Percentiles rank a stretch among this genome's conserved stretches.
phyloP scores from a whole-genome alignment of 2,329 filamentous ascomycete genomes.

The Microdochium paspali region DNA sequence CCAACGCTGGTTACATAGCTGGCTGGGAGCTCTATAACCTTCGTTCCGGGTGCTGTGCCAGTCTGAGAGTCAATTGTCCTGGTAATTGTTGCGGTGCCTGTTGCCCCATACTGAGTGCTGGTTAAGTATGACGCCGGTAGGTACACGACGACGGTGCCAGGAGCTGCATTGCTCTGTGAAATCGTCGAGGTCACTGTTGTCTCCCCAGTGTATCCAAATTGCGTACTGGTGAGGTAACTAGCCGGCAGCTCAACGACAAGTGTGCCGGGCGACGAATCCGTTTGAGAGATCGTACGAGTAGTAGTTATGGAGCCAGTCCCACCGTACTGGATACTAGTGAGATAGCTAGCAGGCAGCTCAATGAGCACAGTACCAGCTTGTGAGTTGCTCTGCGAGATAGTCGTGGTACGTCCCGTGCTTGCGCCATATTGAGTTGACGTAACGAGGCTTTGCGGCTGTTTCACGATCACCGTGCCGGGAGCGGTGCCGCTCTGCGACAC shows the following conservation, averaged over 20 bases:
- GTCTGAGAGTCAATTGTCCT: neutral
- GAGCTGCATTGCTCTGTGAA: neutral
- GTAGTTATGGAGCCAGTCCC: neutral
- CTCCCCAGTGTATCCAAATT: neutral
- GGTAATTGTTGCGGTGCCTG: neutral
- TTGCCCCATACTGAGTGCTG: neutral
- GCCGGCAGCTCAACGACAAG: neutral
- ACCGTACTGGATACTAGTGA: neutral
- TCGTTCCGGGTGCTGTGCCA: neutral
- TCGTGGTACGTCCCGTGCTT: neutral
- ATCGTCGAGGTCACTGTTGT: neutral
- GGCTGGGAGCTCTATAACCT: neutral
- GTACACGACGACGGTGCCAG: neutral
- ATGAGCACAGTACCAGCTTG: neutral
- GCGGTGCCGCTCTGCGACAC: neutral
- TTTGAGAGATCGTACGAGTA: neutral
- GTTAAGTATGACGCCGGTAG: neutral
- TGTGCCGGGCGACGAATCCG: neutral
- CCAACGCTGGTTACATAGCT: neutral
- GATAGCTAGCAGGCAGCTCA: neutral
- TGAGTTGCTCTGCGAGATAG: neutral
- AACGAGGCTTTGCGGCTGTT: neutral
- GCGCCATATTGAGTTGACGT: neutral
- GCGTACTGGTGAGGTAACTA: neutral
- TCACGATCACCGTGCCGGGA: neutral